Base-by-base conservation (phyloP, 2,329 filamentous ascomycete genomes). In the Penicillium sp. region DNA sequence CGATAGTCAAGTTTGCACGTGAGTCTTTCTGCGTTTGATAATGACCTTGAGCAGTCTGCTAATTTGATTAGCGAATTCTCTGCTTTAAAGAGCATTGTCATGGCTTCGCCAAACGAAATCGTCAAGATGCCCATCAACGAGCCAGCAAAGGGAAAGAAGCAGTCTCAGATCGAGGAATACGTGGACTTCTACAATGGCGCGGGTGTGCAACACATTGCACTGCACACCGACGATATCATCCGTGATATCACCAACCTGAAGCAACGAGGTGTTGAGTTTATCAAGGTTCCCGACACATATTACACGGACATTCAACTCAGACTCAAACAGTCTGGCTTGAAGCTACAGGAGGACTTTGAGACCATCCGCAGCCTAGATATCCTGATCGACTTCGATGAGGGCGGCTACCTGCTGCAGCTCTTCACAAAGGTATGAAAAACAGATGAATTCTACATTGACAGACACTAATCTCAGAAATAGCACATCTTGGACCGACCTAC, bases 41-140 rank as follows among this genome's bases (percentile, higher is more conserved):
- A 27, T 1, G 9, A 5, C 2, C 10, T 4, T 24, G 4, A 16
- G 8, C 4, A 34, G 39, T 44, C 47, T 59, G 44, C 57, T 47
- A n/a, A 47, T 9, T 31, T 14, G 39, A 31, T 11, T 29, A 73
- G 74, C 62, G 92, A 96, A 71, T 97, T 91, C 82, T 92, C 88
- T 1, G 92, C 93, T 9, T 82, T 97, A 45, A 91, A 88, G 76
- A 90, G 86, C 68, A 87, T 97, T 67, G 93, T 97, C 70, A 96
- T 97, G 92, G 85, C 89, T 40, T 91, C 87, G 4, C 86, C 86
- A 56, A 91, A 92, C 78, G 89, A 93, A 54, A 74, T 89, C 4
- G 91, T 97, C 75, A 97, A 97, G 79, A 97, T 97, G 92, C 93
- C 93, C 67, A 96, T 97, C 83, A 97, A 97, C 80, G 92, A 97